A percentile compares a stretch with the other conserved stretches of the same genome.
phyloP scores from a whole-genome alignment of 352 stramenopile genomes.

The Phytopythium litorale region DNA sequence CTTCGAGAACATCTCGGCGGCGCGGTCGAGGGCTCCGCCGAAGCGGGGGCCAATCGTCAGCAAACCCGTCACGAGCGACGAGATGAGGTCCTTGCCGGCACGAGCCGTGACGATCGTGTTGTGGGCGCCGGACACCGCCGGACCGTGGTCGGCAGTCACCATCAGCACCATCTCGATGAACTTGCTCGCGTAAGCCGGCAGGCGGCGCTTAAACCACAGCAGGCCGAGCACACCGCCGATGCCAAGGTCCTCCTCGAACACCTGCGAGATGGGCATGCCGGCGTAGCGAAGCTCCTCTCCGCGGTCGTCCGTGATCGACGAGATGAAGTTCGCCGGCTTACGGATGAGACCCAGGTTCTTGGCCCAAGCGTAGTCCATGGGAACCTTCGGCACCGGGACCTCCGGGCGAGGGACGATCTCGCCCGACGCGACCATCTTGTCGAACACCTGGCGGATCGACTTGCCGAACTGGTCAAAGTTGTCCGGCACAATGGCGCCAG shows the following conservation, averaged over 20 bases:
- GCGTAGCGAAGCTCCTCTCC: conserved; percentile 95
- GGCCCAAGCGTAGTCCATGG: conserved; percentile 97
- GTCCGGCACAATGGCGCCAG: conserved; percentile 90
- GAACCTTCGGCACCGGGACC: conserved; percentile 91
- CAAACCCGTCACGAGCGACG: conserved; percentile 93
- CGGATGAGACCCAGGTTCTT: conserved; percentile 95
- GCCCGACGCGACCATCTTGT: conserved; percentile 73
- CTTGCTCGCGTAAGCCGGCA: conserved; percentile 89
- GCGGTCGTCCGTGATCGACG: conserved; percentile 96
- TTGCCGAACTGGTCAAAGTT: conserved; percentile 96
- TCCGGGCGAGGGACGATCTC: conserved; percentile 86
- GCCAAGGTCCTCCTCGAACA: conserved; percentile 93
- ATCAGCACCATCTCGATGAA: conserved; percentile 99
- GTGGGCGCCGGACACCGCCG: conserved; percentile 94
- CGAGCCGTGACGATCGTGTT: conserved; percentile 95
- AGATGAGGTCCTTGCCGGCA: conserved; percentile 97
- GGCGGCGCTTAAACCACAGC: conserved; percentile 94
- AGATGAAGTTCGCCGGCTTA: conserved; percentile 97
- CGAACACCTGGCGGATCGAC: conserved; percentile 89
- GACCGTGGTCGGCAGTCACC: conserved; percentile 96
- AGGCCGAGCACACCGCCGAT: conserved; percentile 94
- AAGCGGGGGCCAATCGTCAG: conserved; percentile 96
- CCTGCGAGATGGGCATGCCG: conserved; percentile 94
- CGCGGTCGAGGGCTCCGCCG: conserved; percentile 94
- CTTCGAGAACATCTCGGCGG: conserved; percentile 90